Base-by-base conservation (phyloP, 805 yeast species). In the Wickerhamiella occidentalis region DNA sequence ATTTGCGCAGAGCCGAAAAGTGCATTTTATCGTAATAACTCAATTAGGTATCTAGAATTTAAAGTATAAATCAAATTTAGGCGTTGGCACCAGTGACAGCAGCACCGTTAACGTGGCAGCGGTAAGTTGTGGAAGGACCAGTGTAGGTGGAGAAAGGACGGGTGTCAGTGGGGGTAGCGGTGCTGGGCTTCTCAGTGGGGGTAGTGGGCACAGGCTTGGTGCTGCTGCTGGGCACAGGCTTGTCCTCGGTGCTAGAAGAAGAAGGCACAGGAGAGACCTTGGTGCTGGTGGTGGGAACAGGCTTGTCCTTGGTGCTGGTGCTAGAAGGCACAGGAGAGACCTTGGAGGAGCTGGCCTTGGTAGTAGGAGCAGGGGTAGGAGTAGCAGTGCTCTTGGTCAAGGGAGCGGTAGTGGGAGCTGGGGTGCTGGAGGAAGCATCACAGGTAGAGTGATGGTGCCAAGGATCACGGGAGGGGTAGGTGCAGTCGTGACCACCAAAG, bases 91-190 rank as follows among this genome's bases (percentile, higher is more conserved):
- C 38, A 17, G 21, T 28, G 35, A 22, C 47, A 25, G 41, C 47
- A 5, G 18, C 11, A 26, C 47, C 47, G 29, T 19, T 26, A 25
- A 45, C 47, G 29, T 36, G 25, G 47, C 47, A 45, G 41, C 47
- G 47, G 47, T 35, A 45, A 7, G 47, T 33, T 33, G 35, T 45
- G 23, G 41, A 13, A 6, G 23, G 5, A 28, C 29, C 47, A 18
- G 33, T 45, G 41, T 23, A 45, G 40, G 47, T 45, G 19, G 47
- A 45, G 41, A 23, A 6, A n/a, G 44, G 19, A 15, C 18, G 23
- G 33, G 30, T 40, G 21, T 25, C 30, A 40, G 44, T 23, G 30
- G n/a, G n/a, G n/a, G 30, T 15, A 18, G 17, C 9, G 15, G 23
- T 18, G 33, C 11, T 28, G 22, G 26, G 26, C 26, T 23, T 23